Conservation (phyloP, 2,329 filamentous ascomycete genomes). For the Rhinocladiella similis region DNA sequence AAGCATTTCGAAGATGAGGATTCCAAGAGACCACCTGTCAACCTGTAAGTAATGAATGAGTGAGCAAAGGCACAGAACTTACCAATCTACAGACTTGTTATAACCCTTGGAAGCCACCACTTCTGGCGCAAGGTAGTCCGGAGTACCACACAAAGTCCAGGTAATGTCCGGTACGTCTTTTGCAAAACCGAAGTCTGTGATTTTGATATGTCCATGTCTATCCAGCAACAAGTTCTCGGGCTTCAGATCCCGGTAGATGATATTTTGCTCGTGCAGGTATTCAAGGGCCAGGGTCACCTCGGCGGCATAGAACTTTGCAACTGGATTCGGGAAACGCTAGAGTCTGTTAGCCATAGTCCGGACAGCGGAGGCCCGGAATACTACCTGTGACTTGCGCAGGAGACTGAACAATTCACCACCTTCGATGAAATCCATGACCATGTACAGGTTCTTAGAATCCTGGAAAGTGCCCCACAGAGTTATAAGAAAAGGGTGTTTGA, state of each 20-base stretch:
- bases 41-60: slow-evolving; percentile 13
- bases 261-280: slow-evolving; percentile 90
- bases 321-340: slow-evolving; percentile 95
- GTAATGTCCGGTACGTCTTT: slow-evolving; percentile 99
- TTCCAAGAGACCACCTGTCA: slow-evolving; percentile 92
- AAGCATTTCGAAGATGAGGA: slow-evolving; percentile 99
- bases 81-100: slow-evolving; percentile 99
- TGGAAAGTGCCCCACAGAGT: slow-evolving; percentile 99
- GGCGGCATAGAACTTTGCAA: slow-evolving; percentile 98
- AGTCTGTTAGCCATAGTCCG: too few relatives aligned
- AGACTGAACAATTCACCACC: slow-evolving; percentile 96
- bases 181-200: slow-evolving; percentile 97
- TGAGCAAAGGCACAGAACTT: slow-evolving; percentile 40
- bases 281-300: slow-evolving; percentile 95
- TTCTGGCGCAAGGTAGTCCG: slow-evolving; percentile 95
- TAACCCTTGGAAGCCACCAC: slow-evolving; percentile 99
- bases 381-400: slow-evolving; percentile 85
- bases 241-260: slow-evolving; percentile 97
- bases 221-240: slow-evolving; percentile 91
- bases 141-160: slow-evolving; percentile 96
- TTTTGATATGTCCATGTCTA: slow-evolving; percentile 91
- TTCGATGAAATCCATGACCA: slow-evolving; percentile 99
- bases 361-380: not conserved
- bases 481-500: slow-evolving; percentile 96
- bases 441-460: slow-evolving; percentile 92